phyloP scores from a whole-genome alignment of 495 filamentous ascomycete species.

The Tuber melanosporum region DNA sequence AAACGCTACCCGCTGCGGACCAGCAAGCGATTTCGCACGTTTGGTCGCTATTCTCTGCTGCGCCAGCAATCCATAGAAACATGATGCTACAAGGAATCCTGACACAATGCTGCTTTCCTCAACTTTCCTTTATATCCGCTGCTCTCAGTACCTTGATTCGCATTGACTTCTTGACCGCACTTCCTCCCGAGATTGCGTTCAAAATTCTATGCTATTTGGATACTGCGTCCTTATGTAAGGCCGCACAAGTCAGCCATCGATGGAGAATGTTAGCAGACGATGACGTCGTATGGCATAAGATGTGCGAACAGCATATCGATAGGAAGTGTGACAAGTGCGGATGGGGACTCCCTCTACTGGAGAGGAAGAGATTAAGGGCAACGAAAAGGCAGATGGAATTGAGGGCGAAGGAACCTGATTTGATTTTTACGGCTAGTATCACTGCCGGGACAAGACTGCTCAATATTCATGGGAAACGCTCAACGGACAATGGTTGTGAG shows the following conservation, averaged over 20 bases:
- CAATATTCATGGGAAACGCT: slow-evolving; percentile 45
- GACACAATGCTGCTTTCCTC: slow-evolving; percentile 92
- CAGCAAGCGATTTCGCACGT: slow-evolving; percentile 92
- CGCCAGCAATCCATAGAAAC: slow-evolving; percentile 84
- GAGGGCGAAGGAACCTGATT: slow-evolving; percentile 52
- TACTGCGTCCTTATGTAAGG: slow-evolving; percentile 92
- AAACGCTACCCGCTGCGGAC: slow-evolving; percentile 70
- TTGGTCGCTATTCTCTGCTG: slow-evolving; percentile 95
- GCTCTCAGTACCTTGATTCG: slow-evolving; percentile 85
- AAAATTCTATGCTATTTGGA: slow-evolving; percentile 91
- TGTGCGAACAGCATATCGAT: slow-evolving; percentile 98
- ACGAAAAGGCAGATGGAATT: slow-evolving; percentile 79
- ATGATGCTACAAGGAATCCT: slow-evolving; percentile 94
- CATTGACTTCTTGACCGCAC: slow-evolving; percentile 85
- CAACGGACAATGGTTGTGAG: slow-evolving; percentile 12
- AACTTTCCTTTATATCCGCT: slow-evolving; percentile 83
- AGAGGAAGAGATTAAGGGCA: slow-evolving; percentile 77
- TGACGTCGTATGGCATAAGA: slow-evolving; percentile 95
- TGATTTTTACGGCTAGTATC: slow-evolving; percentile 35
- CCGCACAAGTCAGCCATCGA: slow-evolving; percentile 82
- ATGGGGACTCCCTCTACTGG: slow-evolving; percentile 84
- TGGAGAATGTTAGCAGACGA: slow-evolving; percentile 89
- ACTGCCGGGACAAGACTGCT: slow-evolving; percentile 33
- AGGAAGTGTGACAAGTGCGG: slow-evolving; percentile 95
- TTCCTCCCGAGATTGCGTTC: slow-evolving; percentile 85